Evolutionary conservation across 2,329 filamentous ascomycete species (phyloP), one percentile per base, ranked within the genome.

Genomic region (Neofusicoccum laricinum): DNA sequence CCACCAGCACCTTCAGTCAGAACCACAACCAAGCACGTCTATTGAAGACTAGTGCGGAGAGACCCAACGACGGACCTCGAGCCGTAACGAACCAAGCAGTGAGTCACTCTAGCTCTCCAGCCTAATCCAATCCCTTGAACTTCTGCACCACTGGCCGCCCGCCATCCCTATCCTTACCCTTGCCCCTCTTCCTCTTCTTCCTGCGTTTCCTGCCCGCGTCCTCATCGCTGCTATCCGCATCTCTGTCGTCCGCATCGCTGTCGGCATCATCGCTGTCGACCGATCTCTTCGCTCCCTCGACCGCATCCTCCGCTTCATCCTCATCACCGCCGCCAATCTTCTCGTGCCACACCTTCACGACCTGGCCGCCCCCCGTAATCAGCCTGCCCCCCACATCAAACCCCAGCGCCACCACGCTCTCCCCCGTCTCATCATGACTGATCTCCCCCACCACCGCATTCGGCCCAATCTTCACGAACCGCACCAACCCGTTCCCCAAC

Each of bases 291-390:
- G 73, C 71, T 4, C 68, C 72, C 1, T 69, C 71, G 8, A 78
- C 76, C 6, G 69, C 72, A 36, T 75, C 72, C 17, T 82, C 83
- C 0, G 85, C 84, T 0, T 82, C 71, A 15, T 17, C 15, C n/a
- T 15, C 51, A 6, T 45, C 59, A 11, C 84, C 82, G 2, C 82
- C 75, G 64, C 81, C 81, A n/a, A 85, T 81, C 66, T 89, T 85
- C 73, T 95, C 87, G 66, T 88, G 87, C 95, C 95, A 99, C 1
- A 98, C 88, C 77, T 97, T 97, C 67, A 99, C 86, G 0, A 88
- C 88, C 69, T 85, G 86, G 0, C 95, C 95, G 62, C 95, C 95
- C 11, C 92, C 93, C 71, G 89, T 96, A 69, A 99, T 92, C 82
- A 99, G 87, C 50, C 95, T 85, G 50, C 93, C 91, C 59, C 89